phyloP scores from a whole-genome alignment of 2,329 filamentous ascomycete genomes.

The Sporothrix protearum region DNA sequence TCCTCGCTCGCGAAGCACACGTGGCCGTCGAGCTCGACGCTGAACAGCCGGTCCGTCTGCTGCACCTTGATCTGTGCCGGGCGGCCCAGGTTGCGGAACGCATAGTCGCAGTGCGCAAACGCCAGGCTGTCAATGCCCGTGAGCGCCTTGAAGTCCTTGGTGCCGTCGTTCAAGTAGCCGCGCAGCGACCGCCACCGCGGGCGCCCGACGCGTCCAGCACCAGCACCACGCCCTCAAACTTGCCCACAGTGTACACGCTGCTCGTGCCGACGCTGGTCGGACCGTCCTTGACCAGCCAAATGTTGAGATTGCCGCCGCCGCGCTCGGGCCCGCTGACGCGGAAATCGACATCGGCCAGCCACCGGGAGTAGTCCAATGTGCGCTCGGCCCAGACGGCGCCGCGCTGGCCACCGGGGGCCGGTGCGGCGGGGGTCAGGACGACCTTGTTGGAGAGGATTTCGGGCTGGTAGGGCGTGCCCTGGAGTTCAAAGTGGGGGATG shows the following conservation, averaged over 20 bases:
- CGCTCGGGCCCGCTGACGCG: slow-evolving; percentile 80
- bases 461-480: slow-evolving; percentile 53
- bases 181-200: slow-evolving; percentile 66
- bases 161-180: slow-evolving; percentile 91
- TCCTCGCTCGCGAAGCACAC: slow-evolving; percentile 81
- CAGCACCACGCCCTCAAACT: slow-evolving; percentile 86
- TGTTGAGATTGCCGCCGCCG: slow-evolving; percentile 82
- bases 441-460: slow-evolving; percentile 81
- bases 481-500: slow-evolving; percentile 54
- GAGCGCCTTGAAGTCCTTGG: slow-evolving; percentile 71
- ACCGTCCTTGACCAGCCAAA: slow-evolving; percentile 81
- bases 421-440: slow-evolving; percentile 81
- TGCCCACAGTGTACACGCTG: slow-evolving; percentile 78
- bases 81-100: slow-evolving; percentile 86
- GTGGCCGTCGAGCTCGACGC: slow-evolving; percentile 74
- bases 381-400: slow-evolving; percentile 76
- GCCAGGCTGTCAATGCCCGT: slow-evolving; percentile 80
- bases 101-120: slow-evolving; percentile 88
- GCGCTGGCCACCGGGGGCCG: slow-evolving; percentile 78
- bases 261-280: slow-evolving; percentile 61
- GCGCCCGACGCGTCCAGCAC: slow-evolving; percentile 82
- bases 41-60: slow-evolving; percentile 62
- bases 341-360: slow-evolving; percentile 83
- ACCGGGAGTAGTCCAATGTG: slow-evolving; percentile 61
- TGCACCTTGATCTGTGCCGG: slow-evolving; percentile 73